A percentile compares a stretch with the other conserved stretches of the same genome.
phyloP scores from a whole-genome alignment of 805 yeast species.

The Kazachstania kunashirensis region DNA sequence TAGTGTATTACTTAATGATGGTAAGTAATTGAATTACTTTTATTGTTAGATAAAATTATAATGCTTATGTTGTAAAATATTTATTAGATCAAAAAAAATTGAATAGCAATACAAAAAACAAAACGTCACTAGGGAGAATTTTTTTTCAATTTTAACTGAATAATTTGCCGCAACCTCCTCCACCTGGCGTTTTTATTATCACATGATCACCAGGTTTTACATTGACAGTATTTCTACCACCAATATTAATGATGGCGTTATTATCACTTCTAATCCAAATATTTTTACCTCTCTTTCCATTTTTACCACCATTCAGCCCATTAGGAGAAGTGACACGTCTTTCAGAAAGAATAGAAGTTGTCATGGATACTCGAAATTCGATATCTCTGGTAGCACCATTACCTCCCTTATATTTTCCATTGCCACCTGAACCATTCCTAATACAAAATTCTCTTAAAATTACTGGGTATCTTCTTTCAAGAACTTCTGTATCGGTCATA shows the following conservation, averaged over 20 bases:
- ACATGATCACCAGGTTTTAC: conserved; percentile 56
- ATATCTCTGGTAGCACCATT: conserved; percentile 80
- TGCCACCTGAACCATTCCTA: conserved; percentile 71
- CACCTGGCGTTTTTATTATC: conserved; percentile 70
- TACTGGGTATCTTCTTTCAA: conserved; percentile 83
- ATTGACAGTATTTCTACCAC: conserved; percentile 60
- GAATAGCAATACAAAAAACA: too few species aligned
- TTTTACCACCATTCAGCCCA: conserved; percentile 75
- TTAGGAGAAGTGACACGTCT: conserved; percentile 78
- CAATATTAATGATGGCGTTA: conserved; percentile 38
- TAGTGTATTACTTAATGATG: too few species aligned
- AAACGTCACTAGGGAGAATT: too few species aligned
- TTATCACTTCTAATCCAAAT: conserved; percentile 37
- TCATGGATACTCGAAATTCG: conserved; percentile 62
- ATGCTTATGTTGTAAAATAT: too few species aligned
- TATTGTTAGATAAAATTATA: too few species aligned
- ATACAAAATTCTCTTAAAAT: conserved; percentile 62
- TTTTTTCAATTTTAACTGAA: too few species aligned
- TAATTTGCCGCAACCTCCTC: conserved; percentile 62
- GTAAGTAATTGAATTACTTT: too few species aligned
- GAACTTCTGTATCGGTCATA: conserved; percentile 83
- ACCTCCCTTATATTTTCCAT: conserved; percentile 67
- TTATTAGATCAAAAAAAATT: too few species aligned
- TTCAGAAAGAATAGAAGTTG: conserved; percentile 76
- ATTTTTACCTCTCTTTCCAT: conserved; percentile 66